These are phyloP conservation scores for Schizochytrium sp. DNA, from an alignment of 108 stramenopile genomes.

Conservation along the genomic window DNA sequence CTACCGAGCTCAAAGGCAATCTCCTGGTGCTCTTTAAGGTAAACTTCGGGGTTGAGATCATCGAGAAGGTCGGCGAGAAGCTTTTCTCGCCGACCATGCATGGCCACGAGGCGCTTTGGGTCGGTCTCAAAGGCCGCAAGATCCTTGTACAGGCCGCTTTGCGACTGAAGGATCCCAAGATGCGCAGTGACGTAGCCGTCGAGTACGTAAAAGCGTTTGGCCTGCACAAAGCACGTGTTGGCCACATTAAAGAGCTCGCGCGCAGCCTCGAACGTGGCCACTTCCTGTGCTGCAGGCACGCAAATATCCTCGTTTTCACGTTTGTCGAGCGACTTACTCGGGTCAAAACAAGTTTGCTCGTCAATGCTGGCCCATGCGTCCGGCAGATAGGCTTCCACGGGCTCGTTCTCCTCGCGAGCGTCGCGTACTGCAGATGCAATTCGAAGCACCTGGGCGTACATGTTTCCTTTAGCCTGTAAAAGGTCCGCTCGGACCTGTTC, in stretches of 20 bases:
- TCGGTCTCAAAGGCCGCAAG: background rate
- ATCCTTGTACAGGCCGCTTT: background rate
- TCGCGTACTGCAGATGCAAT: background rate
- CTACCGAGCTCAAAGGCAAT: background rate
- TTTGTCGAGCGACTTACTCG: background rate
- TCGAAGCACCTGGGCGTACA: background rate
- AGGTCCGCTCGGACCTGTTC: background rate
- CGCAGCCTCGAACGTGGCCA: background rate
- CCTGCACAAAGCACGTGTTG: background rate
- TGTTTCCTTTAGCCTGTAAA: background rate
- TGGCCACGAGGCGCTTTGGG: background rate
- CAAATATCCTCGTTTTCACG: background rate
- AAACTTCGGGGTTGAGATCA: background rate
- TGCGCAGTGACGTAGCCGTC: background rate
- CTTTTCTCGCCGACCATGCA: constrained; percentile 7
- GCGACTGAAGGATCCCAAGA: background rate
- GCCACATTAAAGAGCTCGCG: background rate
- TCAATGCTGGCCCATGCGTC: background rate
- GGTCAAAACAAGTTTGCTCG: background rate
- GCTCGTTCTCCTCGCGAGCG: background rate
- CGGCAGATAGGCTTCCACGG: background rate
- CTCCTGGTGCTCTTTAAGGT: background rate
- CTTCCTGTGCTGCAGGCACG: background rate
- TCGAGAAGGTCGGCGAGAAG: background rate
- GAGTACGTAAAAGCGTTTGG: background rate